These are phyloP conservation scores for Talaromyces pinophilus DNA, from an alignment of 2,329 filamentous ascomycete species.

Conservation along the genomic window DNA sequence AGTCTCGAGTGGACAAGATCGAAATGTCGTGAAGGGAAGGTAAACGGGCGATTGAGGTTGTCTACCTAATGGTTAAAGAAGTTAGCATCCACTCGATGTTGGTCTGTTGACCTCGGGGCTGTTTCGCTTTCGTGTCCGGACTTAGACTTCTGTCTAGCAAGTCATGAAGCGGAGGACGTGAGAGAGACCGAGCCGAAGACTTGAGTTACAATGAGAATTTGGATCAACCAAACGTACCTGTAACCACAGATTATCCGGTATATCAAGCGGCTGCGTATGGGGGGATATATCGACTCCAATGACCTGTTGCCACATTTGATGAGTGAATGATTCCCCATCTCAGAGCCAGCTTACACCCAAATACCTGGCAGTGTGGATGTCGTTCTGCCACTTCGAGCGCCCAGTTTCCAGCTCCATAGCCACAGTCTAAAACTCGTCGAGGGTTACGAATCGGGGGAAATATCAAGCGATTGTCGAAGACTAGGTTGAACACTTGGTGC, in stretches of 20 bases:
- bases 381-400: conserved; percentile 66
- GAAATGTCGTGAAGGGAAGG: conserved; percentile 70
- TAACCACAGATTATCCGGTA: conserved; percentile 67
- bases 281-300: conserved; percentile 72
- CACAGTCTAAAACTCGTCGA: conserved; percentile 68
- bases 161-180: neutral
- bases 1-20: conserved; percentile 77
- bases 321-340: conserved; percentile 12
- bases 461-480: conserved; percentile 68
- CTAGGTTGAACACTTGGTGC: conserved; percentile 62
- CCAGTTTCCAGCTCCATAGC: conserved; percentile 71
- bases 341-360: conserved; percentile 26
- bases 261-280: conserved; percentile 65
- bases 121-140: neutral
- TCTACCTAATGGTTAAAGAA: conserved; percentile 53
- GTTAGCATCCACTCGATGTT: neutral
- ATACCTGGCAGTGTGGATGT: conserved; percentile 65
- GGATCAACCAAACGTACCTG: conserved; percentile 48
- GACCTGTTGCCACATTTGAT: conserved; percentile 52
- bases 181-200: neutral
- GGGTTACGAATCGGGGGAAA: conserved; percentile 66
- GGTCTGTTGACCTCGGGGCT: neutral
- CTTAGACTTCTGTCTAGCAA: neutral
- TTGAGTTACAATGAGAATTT: neutral
- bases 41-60: conserved; percentile 69